Evolutionary conservation across 2,329 filamentous ascomycete species (phyloP).

Genomic region (Neonectria magnoliae): DNA sequence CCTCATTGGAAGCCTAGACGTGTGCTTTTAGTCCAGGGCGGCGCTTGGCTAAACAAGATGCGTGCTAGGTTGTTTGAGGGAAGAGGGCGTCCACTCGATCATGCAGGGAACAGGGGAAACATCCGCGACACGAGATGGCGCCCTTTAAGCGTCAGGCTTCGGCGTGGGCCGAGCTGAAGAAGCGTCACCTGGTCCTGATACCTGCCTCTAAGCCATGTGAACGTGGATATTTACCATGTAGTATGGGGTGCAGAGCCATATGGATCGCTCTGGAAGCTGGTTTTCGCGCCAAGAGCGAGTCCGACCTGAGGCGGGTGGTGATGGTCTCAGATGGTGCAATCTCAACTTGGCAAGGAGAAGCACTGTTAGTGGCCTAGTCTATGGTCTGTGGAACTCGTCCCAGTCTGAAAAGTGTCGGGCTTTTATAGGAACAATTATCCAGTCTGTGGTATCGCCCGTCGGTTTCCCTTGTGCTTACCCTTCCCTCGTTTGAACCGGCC

Average conservation of each 20-base stretch:
- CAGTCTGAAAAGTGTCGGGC: too few species aligned
- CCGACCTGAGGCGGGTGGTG: not conserved
- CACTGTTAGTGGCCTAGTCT: not conserved
- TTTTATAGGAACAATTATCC: too few species aligned
- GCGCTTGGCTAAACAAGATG: not conserved
- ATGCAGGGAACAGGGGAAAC: not conserved
- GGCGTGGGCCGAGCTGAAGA: not conserved
- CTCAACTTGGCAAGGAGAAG: not conserved
- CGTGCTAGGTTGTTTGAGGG: not conserved
- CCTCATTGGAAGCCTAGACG: not conserved
- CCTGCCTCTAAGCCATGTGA: not conserved
- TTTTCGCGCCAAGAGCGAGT: not conserved
- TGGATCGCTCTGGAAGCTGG: not conserved
- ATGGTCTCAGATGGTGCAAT: not conserved
- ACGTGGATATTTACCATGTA: not conserved
- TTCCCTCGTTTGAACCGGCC: not conserved
- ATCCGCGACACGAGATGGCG: not conserved
- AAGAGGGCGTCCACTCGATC: not conserved
- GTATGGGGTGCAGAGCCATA: not conserved
- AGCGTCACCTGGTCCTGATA: not conserved
- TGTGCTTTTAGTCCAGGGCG: not conserved
- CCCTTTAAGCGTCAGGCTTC: not conserved
- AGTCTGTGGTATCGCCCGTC: not conserved
- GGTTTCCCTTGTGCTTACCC: not conserved
- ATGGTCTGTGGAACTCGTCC: too few species aligned